Evolutionary conservation across 768 basidiomycete species (phyloP), one percentile per base, ranked within the genome.

Genomic region (Pleurotus tuber-regium): DNA sequence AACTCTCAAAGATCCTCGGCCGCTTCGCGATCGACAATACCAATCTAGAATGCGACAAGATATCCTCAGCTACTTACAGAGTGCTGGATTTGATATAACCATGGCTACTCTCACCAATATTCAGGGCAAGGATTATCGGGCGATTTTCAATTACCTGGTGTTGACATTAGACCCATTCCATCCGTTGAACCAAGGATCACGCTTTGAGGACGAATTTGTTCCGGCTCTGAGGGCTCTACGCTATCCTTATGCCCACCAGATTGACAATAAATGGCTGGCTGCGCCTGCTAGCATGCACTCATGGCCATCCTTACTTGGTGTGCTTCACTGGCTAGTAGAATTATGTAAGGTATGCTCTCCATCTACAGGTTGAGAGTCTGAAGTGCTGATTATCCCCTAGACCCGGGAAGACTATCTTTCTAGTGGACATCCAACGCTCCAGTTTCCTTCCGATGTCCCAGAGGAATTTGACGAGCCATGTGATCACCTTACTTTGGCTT

Each of bases 301-400:
- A n/a, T 98, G 96, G 97, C 91, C 92, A 0, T 75, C 82, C 18
- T 68, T 97, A 21, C 74, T 98, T 12, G 96, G 89, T 18, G 88
- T 90, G 61, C 64, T 98, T 28, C 89, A 95, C 67, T 99, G 97
- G 97, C 70, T 99, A 11, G 90, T 89, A 6, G 86, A 91, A 59
- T 66, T 91, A 57, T 86, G 88, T 60, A 87, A 86, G 71, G 96
- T 95, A 59, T 23, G 75, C 64, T 51, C 25, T 9, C 46, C 52
- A n/a, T 19, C 30, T 53, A 21, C 4, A 11, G 24, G 4, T 25
- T 36, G 16, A 8, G 7, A 19, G n/a, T 25, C 31, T 43, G 23
- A 11, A 35, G 41, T 21, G 43, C 24, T 35, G 30, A 28, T n/a
- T 7, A n/a, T 25, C 14, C 30, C 41, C 4, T 39, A 65, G 62